These are phyloP conservation scores for Rhinocladiella similis DNA, from an alignment of 2,329 filamentous ascomycete species.

Conservation along the genomic window DNA sequence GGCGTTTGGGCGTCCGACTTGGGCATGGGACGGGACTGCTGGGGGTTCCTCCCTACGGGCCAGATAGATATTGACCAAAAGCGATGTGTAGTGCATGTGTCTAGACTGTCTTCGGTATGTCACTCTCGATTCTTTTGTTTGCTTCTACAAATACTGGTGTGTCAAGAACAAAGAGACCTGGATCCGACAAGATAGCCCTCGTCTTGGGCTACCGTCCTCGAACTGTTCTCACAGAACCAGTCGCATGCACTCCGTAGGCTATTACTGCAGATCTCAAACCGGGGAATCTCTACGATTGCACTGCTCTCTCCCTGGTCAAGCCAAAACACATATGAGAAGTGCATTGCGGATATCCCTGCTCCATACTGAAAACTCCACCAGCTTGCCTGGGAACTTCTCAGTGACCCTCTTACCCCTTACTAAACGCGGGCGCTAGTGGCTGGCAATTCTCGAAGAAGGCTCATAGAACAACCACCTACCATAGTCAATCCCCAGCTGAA, in stretches of 20 bases:
- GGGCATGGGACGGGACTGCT: too few relatives aligned
- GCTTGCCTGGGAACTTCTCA: too few relatives aligned
- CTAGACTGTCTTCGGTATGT: too few relatives aligned
- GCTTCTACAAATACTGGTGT: not conserved
- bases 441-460: not conserved
- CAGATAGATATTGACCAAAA: too few relatives aligned
- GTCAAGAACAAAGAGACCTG: not conserved
- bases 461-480: not conserved
- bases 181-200: not conserved
- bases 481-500: not conserved
- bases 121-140: not conserved
- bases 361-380: too few relatives aligned
- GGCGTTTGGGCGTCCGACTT: too few relatives aligned
- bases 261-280: not conserved
- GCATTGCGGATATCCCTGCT: not conserved
- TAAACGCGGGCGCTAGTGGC: not conserved
- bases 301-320: not conserved
- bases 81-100: too few relatives aligned
- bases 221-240: too few relatives aligned
- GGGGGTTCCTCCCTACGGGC: too few relatives aligned
- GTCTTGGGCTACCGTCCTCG: too few relatives aligned
- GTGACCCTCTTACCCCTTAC: not conserved
- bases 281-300: not conserved
- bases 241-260: not conserved
- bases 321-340: not conserved